Conservation (phyloP, 2,329 filamentous ascomycete genomes). For the Aspergillus melleus region DNA sequence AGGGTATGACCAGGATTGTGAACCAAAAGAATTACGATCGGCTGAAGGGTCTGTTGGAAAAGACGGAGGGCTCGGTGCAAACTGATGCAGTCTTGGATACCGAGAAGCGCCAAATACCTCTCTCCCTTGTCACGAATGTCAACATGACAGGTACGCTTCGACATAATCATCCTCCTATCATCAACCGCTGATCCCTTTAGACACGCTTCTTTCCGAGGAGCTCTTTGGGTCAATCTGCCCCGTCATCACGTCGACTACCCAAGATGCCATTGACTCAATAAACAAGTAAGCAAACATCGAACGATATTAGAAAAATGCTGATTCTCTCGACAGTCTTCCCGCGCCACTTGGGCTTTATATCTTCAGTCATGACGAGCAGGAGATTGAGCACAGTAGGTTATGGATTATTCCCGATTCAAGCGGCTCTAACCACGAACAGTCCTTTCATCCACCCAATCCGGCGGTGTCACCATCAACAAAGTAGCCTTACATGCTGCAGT, state of each 20-base stretch:
- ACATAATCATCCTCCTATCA: neutral
- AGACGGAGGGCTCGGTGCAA: slow-evolving; percentile 39
- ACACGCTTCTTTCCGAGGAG: slow-evolving; percentile 47
- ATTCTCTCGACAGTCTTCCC: slow-evolving; percentile 17
- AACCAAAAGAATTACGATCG: slow-evolving; percentile 47
- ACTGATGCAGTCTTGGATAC: slow-evolving; percentile 36
- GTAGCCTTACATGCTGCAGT: slow-evolving; percentile 47
- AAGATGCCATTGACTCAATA: slow-evolving; percentile 29
- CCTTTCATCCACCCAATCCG: slow-evolving; percentile 44
- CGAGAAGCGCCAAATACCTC: slow-evolving; percentile 33
- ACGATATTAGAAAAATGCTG: neutral
- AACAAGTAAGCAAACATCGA: slow-evolving; percentile 8
- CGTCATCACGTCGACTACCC: slow-evolving; percentile 33
- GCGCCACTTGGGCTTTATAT: slow-evolving; percentile 46
- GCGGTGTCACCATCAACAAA: slow-evolving; percentile 55
- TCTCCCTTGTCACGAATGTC: slow-evolving; percentile 43
- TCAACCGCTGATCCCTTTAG: slow-evolving; percentile 9
- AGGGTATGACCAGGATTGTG: slow-evolving; percentile 36
- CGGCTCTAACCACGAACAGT: slow-evolving; percentile 26
- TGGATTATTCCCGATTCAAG: neutral
- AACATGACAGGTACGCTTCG: slow-evolving; percentile 3
- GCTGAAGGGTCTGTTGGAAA: slow-evolving; percentile 36
- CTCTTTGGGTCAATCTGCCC: slow-evolving; percentile 49
- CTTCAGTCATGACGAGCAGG: slow-evolving; percentile 38
- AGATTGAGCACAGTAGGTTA: slow-evolving; percentile 29